Base-by-base conservation (phyloP, 2,329 filamentous ascomycete species). In the Aspergillus quadricinctus region DNA sequence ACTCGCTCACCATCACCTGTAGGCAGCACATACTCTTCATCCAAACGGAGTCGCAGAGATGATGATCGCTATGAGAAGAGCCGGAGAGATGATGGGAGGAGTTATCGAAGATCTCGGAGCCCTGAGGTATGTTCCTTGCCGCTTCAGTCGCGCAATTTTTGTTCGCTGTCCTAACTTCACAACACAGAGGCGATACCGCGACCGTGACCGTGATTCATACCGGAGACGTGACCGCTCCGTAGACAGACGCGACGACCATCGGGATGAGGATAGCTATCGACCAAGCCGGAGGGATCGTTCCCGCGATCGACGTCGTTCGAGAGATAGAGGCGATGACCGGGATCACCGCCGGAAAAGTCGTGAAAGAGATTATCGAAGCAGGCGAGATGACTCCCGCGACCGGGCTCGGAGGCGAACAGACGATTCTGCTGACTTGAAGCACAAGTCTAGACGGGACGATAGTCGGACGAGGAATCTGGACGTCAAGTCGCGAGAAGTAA, bases 1-100 rank as follows among this genome's bases (percentile, higher is more conserved):
- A 79, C 80, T 80, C 82, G 89, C 89, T 93, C 89, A 92, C 90
- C 89, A 89, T 91, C 88, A 86, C 88, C 88, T 87, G 86, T 88
- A 92, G 89, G 88, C 85, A 91, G 88, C 82, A 87, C 89, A 73
- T 82, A 84, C 76, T 86, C 85, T 76, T 85, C 86, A 71, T 87
- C 85, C 78, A 88, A 85, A 78, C 84, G 85, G 59, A 76, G 67
- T 67, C 78, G 79, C 68, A 78, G 80, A 74, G 81, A 80, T 64
- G 77, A 82, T 71, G 75, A 79, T 66, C 77, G 80, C 61, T 73
- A 78, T 66, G 80, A 82, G 51, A 76, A 77, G 68, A 78, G 75
- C 64, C 74, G 80, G 45, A 75, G 79, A 64, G 80, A 82, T 67
- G 80, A 81, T 69, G 73, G 73, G 50, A 77, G 79, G 58, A 67